A percentile compares a stretch with the other conserved stretches of the same genome.
These are phyloP conservation scores for Colletotrichum higginsianum DNA, from an alignment of 2,329 filamentous ascomycete species.

Conservation along the genomic window DNA sequence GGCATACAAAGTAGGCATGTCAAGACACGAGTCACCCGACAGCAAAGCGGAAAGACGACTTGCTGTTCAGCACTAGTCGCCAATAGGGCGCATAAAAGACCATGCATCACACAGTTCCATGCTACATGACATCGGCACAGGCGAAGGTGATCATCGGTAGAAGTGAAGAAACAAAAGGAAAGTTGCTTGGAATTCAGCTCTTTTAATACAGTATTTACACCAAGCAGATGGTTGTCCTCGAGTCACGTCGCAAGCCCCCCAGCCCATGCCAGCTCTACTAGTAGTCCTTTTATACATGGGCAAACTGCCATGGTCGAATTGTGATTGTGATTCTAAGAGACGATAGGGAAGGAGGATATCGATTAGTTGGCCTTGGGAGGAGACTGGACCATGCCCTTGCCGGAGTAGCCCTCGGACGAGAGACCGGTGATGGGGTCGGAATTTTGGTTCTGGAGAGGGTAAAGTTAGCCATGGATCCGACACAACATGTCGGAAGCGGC, in stretches of 20 bases:
- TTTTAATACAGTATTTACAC: conserved; percentile 63
- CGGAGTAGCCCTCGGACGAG: conserved; percentile 82
- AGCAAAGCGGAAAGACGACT: not conserved
- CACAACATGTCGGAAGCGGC: not conserved
- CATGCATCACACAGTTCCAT: not conserved
- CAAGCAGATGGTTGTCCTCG: conserved; percentile 46
- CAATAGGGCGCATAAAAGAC: not conserved
- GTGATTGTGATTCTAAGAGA: conserved; percentile 43
- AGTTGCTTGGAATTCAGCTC: conserved; percentile 54
- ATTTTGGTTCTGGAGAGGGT: conserved; percentile 77
- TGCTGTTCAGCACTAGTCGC: not conserved
- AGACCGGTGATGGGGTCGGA: conserved; percentile 90
- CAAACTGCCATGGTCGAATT: conserved; percentile 42
- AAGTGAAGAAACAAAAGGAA: conserved; percentile 45
- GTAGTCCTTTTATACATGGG: conserved; percentile 55
- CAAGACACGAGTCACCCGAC: not conserved
- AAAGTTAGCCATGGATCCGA: conserved; percentile 20
- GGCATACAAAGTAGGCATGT: no score
- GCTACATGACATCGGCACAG: no score
- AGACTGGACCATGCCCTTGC: conserved; percentile 84
- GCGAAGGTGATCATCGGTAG: not conserved
- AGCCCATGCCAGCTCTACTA: conserved; percentile 49
- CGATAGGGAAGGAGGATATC: conserved; percentile 40
- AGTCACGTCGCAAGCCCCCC: conserved; percentile 51
- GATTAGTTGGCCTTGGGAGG: conserved; percentile 67